Evolutionary conservation across 257 asterid genomes (phyloP).

Genomic region (Penstemon barbatus): DNA sequence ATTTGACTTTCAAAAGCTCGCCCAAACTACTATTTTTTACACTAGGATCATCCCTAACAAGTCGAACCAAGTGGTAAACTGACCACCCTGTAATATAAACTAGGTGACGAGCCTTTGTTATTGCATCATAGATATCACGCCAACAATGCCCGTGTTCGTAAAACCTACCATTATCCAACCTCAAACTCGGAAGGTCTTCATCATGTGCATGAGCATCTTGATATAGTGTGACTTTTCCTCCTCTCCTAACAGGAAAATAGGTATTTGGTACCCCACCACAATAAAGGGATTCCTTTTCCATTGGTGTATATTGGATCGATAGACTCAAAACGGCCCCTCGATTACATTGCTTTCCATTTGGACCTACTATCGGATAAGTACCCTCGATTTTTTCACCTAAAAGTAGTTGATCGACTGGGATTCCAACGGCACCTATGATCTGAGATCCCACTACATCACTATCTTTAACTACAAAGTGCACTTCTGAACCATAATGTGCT

Average conservation of each 20-base stretch:
- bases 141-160: conserved; percentile 67
- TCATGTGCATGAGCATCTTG: conserved; percentile 84
- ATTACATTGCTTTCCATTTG: conserved; percentile 62
- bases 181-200: conserved; percentile 48
- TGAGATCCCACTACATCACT: conserved; percentile 83
- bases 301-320: conserved; percentile 67
- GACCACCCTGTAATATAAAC: conserved; percentile 96
- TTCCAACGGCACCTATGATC: conserved; percentile 78
- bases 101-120: conserved; percentile 65
- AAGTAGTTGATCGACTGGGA: conserved; percentile 60
- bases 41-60: conserved; percentile 65
- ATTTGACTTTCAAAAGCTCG: conserved; percentile 72
- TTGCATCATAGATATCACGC: conserved; percentile 76
- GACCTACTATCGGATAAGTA: conserved; percentile 58
- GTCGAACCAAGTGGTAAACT: conserved; percentile 69
- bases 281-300: conserved; percentile 56
- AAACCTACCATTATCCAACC: conserved; percentile 44
- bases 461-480: conserved; percentile 87
- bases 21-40: conserved; percentile 54
- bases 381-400: conserved; percentile 54
- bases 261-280: conserved; percentile 78
- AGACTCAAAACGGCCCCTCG: conserved; percentile 63
- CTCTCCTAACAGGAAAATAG: conserved; percentile 72
- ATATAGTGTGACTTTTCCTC: conserved; percentile 70
- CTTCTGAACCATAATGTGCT: conserved; percentile 81